Base-by-base conservation (phyloP, 139 green algal species). In the Picochlorum sp. region DNA sequence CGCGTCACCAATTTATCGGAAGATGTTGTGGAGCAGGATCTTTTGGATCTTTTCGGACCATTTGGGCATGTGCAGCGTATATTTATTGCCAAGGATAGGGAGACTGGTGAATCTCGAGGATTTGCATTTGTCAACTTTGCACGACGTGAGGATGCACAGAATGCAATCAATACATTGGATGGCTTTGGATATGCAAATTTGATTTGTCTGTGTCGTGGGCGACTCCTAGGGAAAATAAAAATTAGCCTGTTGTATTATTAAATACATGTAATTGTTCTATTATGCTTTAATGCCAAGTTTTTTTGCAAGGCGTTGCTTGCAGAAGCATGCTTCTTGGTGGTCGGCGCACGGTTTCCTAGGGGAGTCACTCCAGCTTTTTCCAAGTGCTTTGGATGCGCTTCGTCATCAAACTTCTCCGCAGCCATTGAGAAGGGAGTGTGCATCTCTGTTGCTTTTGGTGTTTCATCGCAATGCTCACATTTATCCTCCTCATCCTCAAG, bases 111-210 rank as follows among this genome's bases (percentile, higher is more conserved):
- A 76, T 88, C 76, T 65, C 73, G 94, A 15, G 94, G 94, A 51
- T 99, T 99, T 83, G 94, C 88, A 0, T 99, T 99, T 64, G 87
- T 99, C 76, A 99, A 97, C 80, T 98, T 96, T 65, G 73, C 90
- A 37, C 70, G 65, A 37, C 85, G 83, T 65, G 85, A 96, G 41
- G 88, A 97, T 61, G 93, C 89, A 6, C 72, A 89, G 44, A 76
- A 83, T 6, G 92, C 90, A 15, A 97, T 98, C 62, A 70, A 85
- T 59, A 95, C 87, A 65, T 80, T 98, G 49, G 84, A 97, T 68
- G 90, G 85, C 38, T 95, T 88, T 68, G 93, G 93, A 13, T 99
- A 98, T 74, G 94, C 96, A 77, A 97, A 98, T 79, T 86, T 99
- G 62, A 99, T 99, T 68, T 99, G 61, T 80, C 75, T 0, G 92